Conservation (phyloP, 305 asterid genomes). For the Solanum hybrid region DNA sequence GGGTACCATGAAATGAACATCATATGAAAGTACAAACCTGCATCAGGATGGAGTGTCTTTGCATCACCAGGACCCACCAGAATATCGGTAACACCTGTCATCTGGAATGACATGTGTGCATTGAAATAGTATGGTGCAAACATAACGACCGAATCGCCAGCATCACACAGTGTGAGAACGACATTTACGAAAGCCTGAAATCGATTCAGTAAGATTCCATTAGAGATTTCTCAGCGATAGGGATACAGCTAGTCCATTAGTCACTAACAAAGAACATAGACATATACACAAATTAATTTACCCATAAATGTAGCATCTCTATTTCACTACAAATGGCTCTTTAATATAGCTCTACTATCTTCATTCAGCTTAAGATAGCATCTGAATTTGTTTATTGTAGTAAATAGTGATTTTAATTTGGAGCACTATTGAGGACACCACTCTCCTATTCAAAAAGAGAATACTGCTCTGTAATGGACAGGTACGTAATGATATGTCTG, state of each 20-base stretch:
- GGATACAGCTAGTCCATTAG: neutral
- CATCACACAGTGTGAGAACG: constrained; percentile 82
- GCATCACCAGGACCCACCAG: constrained; percentile 82
- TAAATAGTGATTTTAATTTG: neutral
- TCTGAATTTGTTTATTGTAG: neutral
- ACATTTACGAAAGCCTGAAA: constrained; percentile 90
- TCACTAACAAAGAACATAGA: neutral
- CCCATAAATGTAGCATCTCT: neutral
- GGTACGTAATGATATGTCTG: neutral
- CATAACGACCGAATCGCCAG: constrained; percentile 86
- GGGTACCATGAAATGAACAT: neutral
- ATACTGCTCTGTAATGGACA: neutral
- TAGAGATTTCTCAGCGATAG: neutral
- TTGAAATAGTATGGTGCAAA: constrained; percentile 98
- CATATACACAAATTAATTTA: neutral
- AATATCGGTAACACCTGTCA: constrained; percentile 93
- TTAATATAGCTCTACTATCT: neutral
- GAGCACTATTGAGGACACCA: neutral
- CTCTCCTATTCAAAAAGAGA: neutral
- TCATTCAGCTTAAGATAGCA: neutral
- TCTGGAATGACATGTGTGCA: constrained; percentile 92
- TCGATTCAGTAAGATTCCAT: neutral
- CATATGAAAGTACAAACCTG: constrained; percentile 41
- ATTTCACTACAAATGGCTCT: neutral
- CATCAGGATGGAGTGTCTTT: constrained; percentile 84